Evolutionary conservation across 768 basidiomycete species (phyloP), one percentile per base, ranked within the genome.

Genomic region (Russula compacta): DNA sequence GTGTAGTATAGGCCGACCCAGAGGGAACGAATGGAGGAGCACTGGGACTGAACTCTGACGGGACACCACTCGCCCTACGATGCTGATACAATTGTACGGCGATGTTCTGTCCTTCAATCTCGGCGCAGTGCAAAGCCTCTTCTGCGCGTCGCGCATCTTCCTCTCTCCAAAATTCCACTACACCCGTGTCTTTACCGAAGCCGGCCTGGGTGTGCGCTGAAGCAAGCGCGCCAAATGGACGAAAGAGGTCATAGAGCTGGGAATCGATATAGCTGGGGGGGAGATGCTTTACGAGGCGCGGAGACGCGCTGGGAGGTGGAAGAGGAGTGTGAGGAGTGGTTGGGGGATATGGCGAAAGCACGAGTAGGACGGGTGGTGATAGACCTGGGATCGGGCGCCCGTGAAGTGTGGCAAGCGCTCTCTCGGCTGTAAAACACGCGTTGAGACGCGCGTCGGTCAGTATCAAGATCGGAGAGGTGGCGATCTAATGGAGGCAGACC

Each of bases 131-230:
- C 82, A 93, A 79, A 2, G 85, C 83, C 43, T 86, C 85, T 68
- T 93, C 89, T 0, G 89, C 91, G 24, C 79, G 75, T 29, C 82
- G 80, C 7, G 89, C 91, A 68, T 93, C 90, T 40, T 89, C 87
- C 71, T 93, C 92, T 58, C 85, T 81, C 88, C 89, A 92, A 71
- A 88, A 93, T 71, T 93, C 89, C 44, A 92, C 79, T 54, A 89
- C 80, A 52, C 83, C 91, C 0, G 83, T 86, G 72, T 90, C 89
- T 43, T 82, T 78, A 21, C 87, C 89, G 69, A 89, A 86, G 47
- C 85, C 84, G 14, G 87, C 84, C 55, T 85, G 86, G 6, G 83
- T 81, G 64, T 84, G 84, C 21, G 80, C 85, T 4, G 89, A 88
- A 38, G 89, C 87, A 54, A 95, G 80, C 21, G 91, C 88, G 60